Percentiles rank a stretch among this genome's conserved stretches.
These are phyloP conservation scores for Oryza rufipogon DNA, from an alignment of 176 grass and related monocot genomes.

Conservation along the genomic window DNA sequence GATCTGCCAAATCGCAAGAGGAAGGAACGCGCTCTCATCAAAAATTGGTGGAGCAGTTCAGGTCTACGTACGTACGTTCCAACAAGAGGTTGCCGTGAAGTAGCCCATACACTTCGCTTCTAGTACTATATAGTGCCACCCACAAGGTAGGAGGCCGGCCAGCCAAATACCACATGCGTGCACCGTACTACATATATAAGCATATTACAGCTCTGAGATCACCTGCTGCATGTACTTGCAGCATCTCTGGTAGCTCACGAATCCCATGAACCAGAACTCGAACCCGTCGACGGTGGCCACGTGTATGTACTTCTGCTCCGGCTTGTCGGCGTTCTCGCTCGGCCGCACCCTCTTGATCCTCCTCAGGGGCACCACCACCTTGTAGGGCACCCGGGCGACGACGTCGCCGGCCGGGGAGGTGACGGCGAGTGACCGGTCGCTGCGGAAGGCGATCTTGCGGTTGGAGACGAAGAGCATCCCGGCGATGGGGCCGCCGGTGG, in stretches of 20 bases:
- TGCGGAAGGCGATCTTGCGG: conserved; percentile 79
- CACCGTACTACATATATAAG: neutral
- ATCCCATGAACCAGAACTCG: conserved; percentile 80
- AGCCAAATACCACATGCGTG: neutral
- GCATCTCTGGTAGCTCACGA: conserved; percentile 62
- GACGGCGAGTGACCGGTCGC: conserved; percentile 71
- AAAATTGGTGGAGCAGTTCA: conserved; percentile 47
- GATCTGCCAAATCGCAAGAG: conserved; percentile 23
- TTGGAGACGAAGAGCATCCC: conserved; percentile 91
- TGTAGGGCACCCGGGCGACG: conserved; percentile 72
- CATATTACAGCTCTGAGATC: conserved; percentile 42
- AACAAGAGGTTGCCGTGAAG: conserved; percentile 21
- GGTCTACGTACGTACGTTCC: conserved; percentile 12
- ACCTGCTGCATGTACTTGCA: conserved; percentile 70
- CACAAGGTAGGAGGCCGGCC: neutral
- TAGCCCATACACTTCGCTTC: conserved; percentile 31
- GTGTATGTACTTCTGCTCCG: conserved; percentile 81
- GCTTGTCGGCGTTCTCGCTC: conserved; percentile 73
- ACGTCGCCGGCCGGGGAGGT: conserved; percentile 57
- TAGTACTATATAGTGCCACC: neutral
- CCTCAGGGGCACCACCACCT: conserved; percentile 64
- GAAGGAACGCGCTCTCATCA: conserved; percentile 53
- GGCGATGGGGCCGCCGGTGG: conserved; percentile 79
- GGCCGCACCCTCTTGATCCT: conserved; percentile 54
- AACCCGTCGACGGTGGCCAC: conserved; percentile 70